Conservation (phyloP, 1,284 basidiomycete genomes). For the Pseudozyma pruni region DNA sequence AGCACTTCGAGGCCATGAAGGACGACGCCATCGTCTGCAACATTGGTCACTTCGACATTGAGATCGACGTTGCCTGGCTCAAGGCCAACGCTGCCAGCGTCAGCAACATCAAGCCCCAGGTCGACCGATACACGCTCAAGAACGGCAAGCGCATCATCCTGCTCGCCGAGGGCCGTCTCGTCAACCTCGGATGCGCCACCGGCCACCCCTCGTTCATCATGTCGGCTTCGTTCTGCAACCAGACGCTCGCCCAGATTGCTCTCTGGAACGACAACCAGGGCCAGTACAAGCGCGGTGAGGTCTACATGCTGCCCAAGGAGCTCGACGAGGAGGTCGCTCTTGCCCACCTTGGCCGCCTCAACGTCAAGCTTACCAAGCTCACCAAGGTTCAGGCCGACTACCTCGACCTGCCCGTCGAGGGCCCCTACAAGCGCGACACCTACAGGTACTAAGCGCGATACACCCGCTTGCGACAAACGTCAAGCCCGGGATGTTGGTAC, state of each 20-base stretch:
- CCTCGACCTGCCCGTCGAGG: conserved; percentile 87
- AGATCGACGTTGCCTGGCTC: conserved; percentile 99
- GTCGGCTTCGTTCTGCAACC: conserved; percentile 99
- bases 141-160: conserved; percentile 83
- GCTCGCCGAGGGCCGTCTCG: conserved; percentile 96
- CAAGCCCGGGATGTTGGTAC: conserved; percentile 27
- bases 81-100: conserved; percentile 88
- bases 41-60: conserved; percentile 98
- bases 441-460: conserved; percentile 66
- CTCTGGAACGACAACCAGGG: conserved; percentile 85
- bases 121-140: conserved; percentile 93
- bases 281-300: conserved; percentile 77
- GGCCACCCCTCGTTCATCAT: conserved; percentile 83
- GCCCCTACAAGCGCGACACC: conserved; percentile 80
- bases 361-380: conserved; percentile 91
- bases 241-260: conserved; percentile 97
- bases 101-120: conserved; percentile 98
- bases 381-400: conserved; percentile 84
- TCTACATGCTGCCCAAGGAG: conserved; percentile 82
- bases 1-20: conserved; percentile 93
- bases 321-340: conserved; percentile 99
- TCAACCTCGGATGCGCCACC: conserved; percentile 88
- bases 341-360: conserved; percentile 89
- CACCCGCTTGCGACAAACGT: neutral
- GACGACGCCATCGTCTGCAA: conserved; percentile 99